A percentile compares a stretch with the other conserved stretches of the same genome.
Conservation (phyloP, 805 yeast genomes). For the Candida pseudofarinosa region DNA sequence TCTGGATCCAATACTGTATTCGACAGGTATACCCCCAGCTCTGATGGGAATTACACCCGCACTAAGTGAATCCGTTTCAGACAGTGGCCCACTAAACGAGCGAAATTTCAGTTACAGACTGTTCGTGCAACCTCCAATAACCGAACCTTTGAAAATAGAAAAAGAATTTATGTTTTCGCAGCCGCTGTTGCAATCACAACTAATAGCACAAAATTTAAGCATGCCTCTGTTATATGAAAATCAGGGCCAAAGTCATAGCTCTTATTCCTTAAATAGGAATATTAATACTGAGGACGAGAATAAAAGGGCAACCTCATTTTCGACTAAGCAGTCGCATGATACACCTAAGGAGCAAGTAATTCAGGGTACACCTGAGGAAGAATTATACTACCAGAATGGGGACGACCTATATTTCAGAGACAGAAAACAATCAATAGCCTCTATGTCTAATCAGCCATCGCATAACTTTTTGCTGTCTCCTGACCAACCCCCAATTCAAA, state of each 20-base stretch:
- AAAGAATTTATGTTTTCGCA: neutral
- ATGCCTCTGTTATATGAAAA: neutral
- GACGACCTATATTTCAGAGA: neutral
- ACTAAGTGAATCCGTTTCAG: neutral
- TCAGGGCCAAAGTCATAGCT: neutral
- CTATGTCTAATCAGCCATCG: neutral
- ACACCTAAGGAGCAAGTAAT: neutral
- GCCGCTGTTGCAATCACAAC: neutral
- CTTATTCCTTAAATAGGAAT: too few relatives aligned
- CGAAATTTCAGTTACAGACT: neutral
- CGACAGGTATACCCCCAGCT: neutral
- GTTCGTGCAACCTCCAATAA: neutral
- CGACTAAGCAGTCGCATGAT: neutral
- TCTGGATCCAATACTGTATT: neutral
- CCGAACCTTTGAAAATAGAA: neutral
- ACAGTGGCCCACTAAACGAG: neutral
- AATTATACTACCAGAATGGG: neutral
- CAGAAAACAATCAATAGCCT: neutral
- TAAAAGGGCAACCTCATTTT: neutral
- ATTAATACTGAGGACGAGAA: too few relatives aligned
- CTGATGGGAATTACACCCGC: neutral
- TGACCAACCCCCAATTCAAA: neutral
- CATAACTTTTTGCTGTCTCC: neutral
- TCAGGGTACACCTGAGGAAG: neutral
- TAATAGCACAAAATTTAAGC: neutral